Conservation (phyloP, 2,329 filamentous ascomycete genomes). For the Penicillium sp. region DNA sequence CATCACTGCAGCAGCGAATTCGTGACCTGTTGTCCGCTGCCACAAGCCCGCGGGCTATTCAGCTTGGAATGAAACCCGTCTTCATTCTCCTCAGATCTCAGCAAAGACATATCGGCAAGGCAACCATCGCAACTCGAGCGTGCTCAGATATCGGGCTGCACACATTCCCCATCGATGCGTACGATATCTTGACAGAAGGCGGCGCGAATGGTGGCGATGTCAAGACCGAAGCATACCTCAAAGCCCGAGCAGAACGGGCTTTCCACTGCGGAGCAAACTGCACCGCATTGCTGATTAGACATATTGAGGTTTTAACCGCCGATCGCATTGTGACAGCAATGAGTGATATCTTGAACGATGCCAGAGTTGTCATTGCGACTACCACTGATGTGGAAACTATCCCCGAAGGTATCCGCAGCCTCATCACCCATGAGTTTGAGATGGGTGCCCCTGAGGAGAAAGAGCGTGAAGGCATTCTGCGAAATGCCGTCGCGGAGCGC, state of each 20-base stretch:
- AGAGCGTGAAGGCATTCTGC: slow-evolving; percentile 84
- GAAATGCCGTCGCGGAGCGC: slow-evolving; percentile 72
- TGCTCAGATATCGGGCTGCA: slow-evolving; percentile 89
- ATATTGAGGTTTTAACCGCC: slow-evolving; percentile 86
- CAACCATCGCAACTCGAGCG: slow-evolving; percentile 71
- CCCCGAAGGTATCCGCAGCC: slow-evolving; percentile 79
- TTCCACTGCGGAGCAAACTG: slow-evolving; percentile 82
- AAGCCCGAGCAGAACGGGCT: slow-evolving; percentile 82
- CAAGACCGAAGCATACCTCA: slow-evolving; percentile 88
- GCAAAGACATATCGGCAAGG: slow-evolving; percentile 89
- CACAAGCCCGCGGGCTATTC: slow-evolving; percentile 81
- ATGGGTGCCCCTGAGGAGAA: slow-evolving; percentile 89
- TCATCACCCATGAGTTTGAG: slow-evolving; percentile 95
- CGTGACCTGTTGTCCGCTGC: slow-evolving; percentile 84
- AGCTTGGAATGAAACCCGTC: slow-evolving; percentile 81
- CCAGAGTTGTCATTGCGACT: slow-evolving; percentile 83
- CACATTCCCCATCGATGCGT: slow-evolving; percentile 83
- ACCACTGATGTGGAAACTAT: slow-evolving; percentile 95
- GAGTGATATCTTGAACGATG: slow-evolving; percentile 76
- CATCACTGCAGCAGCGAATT: slow-evolving; percentile 67
- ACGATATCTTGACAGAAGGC: slow-evolving; percentile 91
- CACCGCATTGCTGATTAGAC: slow-evolving; percentile 81
- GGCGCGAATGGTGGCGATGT: slow-evolving; percentile 83
- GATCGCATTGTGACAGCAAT: slow-evolving; percentile 85
- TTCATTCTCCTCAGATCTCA: slow-evolving; percentile 87